A percentile compares a stretch with the other conserved stretches of the same genome.
Evolutionary conservation across 2,329 filamentous ascomycete species (phyloP).

Genomic region (Reticulascus tulasneorum): DNA sequence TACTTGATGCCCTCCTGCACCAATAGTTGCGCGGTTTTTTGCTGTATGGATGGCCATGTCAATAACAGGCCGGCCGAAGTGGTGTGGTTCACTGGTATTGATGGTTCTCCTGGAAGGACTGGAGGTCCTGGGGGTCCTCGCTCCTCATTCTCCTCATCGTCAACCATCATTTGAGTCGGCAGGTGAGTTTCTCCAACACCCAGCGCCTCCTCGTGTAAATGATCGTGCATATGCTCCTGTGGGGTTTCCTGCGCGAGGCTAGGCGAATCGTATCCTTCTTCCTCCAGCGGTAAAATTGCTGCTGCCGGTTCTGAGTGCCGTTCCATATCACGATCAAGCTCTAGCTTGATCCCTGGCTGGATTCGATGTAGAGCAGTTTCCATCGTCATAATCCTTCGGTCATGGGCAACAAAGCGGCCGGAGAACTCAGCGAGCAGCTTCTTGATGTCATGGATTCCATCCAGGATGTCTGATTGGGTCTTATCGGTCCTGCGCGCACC

Average conservation of each 20-base stretch:
- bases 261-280: no score
- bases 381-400: conserved; percentile 6
- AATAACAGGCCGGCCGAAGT: conserved; percentile 84
- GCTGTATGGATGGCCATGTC: conserved; percentile 64
- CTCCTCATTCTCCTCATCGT: conserved; percentile 46
- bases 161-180: conserved; percentile 24
- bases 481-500: conserved; percentile 51
- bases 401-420: neutral
- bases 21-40: conserved; percentile 54
- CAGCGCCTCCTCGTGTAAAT: conserved; percentile 5
- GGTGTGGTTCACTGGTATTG: conserved; percentile 81
- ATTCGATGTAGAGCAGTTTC: conserved; percentile 9
- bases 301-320: no score
- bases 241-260: conserved; percentile 2
- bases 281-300: no score
- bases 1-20: conserved; percentile 47
- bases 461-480: conserved; percentile 55
- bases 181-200: conserved; percentile 19
- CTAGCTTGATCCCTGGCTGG: no score
- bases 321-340: conserved; percentile 6
- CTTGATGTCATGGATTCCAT: conserved; percentile 38
- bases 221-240: no score
- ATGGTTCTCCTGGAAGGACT: conserved; percentile 56
- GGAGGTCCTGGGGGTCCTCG: conserved; percentile 44
- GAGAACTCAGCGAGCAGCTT: conserved; percentile 12